Evolutionary conservation across 768 basidiomycete species (phyloP).

Genomic region (Boletus patriciae): DNA sequence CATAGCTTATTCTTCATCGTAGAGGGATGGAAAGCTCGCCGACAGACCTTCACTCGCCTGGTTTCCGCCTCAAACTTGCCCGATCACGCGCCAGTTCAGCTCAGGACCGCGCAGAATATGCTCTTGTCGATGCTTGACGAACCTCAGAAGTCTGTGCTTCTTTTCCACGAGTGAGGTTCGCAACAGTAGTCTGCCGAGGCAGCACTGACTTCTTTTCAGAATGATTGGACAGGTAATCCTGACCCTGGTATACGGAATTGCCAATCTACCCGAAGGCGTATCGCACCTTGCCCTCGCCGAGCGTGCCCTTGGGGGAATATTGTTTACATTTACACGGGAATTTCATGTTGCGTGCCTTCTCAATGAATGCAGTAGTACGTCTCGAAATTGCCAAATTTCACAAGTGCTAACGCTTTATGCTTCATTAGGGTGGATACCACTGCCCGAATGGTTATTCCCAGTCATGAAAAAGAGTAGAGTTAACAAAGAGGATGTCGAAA

Average conservation of each 20-base stretch:
- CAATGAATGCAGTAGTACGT: neutral
- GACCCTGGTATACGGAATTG: conserved; percentile 1
- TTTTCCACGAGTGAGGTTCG: neutral
- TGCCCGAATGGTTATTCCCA: conserved; percentile 1
- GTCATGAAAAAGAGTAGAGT: neutral
- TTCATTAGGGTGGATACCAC: neutral
- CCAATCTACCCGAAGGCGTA: neutral
- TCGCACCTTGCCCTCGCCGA: conserved; percentile 4
- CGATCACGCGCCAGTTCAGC: conserved; percentile 2
- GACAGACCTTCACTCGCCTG: neutral
- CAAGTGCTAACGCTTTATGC: neutral
- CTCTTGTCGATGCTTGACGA: neutral
- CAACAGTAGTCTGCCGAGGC: neutral
- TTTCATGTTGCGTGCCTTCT: conserved; percentile 1
- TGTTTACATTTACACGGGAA: conserved; percentile 8
- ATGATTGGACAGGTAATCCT: conserved; percentile 7
- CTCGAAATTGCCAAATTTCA: neutral
- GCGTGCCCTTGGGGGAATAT: conserved; percentile 4
- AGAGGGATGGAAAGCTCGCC: conserved; percentile 6
- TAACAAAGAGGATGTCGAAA: conserved; percentile 3
- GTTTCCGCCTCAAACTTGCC: conserved; percentile 4
- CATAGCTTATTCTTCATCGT: neutral
- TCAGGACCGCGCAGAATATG: neutral
- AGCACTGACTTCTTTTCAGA: neutral
- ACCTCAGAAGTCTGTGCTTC: neutral